phyloP scores from a whole-genome alignment of 2,329 filamentous ascomycete species.

The Trichoderma guizhouense region DNA sequence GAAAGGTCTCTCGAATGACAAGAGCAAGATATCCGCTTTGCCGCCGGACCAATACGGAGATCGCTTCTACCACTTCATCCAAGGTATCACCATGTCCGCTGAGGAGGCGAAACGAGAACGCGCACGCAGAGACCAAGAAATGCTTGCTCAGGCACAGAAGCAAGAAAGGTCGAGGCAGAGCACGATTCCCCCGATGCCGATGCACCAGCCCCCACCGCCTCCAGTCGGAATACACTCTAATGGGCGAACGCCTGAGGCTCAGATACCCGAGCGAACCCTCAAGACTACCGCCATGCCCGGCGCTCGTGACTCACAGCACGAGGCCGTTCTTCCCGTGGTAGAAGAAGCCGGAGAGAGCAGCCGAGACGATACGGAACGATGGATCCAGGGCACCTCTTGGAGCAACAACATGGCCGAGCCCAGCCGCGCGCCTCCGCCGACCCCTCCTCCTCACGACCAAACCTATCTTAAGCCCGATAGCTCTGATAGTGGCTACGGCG shows the following conservation, averaged over 20 bases:
- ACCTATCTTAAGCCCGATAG: constrained; percentile 41
- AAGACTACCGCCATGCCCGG: constrained; percentile 36
- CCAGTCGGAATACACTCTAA: constrained; percentile 34
- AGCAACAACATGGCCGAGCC: constrained; percentile 43
- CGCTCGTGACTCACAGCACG: constrained; percentile 57
- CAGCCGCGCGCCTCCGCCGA: constrained; percentile 40
- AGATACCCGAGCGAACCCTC: constrained; percentile 62
- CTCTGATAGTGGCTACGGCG: constrained; percentile 47
- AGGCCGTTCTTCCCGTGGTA: constrained; percentile 69
- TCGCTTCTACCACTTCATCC: constrained; percentile 89
- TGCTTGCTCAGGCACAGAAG: constrained; percentile 38
- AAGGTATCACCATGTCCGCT: constrained; percentile 81
- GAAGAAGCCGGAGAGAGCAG: constrained; percentile 82
- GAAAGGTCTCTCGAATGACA: constrained; percentile 84
- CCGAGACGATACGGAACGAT: constrained; percentile 42
- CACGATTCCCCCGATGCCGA: constrained; percentile 45
- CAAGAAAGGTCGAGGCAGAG: constrained; percentile 40
- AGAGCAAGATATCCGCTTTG: constrained; percentile 86
- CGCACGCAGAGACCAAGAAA: constrained; percentile 58
- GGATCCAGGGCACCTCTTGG: constrained; percentile 39
- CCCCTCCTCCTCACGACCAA: constrained; percentile 34
- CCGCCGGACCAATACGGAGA: constrained; percentile 89
- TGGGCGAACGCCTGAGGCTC: constrained; percentile 40
- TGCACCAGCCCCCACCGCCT: constrained; percentile 44
- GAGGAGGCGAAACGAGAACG: constrained; percentile 76